Evolutionary conservation across 2,329 filamentous ascomycete genomes (phyloP).

Genomic region (Graphilbum ipis-grandicollis): DNA sequence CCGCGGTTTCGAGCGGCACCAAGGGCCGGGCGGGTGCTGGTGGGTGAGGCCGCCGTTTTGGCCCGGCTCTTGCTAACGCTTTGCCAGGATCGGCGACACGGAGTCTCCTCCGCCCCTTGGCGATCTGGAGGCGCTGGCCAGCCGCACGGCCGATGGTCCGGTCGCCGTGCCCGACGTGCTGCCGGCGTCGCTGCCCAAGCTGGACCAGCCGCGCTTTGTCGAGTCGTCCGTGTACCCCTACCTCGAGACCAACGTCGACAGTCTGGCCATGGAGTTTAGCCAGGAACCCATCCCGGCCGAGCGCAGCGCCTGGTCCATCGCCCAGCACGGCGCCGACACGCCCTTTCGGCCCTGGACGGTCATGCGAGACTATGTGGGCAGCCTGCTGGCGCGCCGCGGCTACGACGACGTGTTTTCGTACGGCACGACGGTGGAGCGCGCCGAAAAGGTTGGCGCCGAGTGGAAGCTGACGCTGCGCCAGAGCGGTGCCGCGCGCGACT

Average conservation of each 20-base stretch:
- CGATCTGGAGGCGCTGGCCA: conserved; percentile 20
- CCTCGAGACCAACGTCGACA: conserved; percentile 38
- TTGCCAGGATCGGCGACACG: conserved; percentile 32
- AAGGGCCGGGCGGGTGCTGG: conserved; percentile 27
- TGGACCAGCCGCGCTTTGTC: conserved; percentile 6
- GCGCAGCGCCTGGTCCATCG: conserved; percentile 17
- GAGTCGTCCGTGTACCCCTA: conserved; percentile 7
- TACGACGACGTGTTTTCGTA: conserved; percentile 27
- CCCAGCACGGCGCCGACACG: conserved; percentile 34
- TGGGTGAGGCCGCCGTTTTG: conserved; percentile 12
- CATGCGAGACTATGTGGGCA: conserved; percentile 34
- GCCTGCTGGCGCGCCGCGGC: conserved; percentile 20
- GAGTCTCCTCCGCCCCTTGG: conserved; percentile 17
- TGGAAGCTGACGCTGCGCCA: conserved; percentile 35
- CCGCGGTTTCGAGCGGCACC: conserved; percentile 23
- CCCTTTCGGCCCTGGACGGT: conserved; percentile 45
- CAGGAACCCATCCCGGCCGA: conserved; percentile 4
- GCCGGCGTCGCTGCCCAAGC: conserved; percentile 25
- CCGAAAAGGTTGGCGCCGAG: conserved; percentile 27
- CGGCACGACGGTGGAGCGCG: conserved; percentile 43
- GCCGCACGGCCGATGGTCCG: conserved; percentile 27
- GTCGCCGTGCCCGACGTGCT: conserved; percentile 26
- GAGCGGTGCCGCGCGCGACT: conserved; percentile 17
- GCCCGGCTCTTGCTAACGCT: too few relatives aligned
- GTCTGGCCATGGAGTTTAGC: too few relatives aligned